Base-by-base conservation (phyloP, 1,284 basidiomycete genomes). In the Pseudozyma hubeiensis region DNA sequence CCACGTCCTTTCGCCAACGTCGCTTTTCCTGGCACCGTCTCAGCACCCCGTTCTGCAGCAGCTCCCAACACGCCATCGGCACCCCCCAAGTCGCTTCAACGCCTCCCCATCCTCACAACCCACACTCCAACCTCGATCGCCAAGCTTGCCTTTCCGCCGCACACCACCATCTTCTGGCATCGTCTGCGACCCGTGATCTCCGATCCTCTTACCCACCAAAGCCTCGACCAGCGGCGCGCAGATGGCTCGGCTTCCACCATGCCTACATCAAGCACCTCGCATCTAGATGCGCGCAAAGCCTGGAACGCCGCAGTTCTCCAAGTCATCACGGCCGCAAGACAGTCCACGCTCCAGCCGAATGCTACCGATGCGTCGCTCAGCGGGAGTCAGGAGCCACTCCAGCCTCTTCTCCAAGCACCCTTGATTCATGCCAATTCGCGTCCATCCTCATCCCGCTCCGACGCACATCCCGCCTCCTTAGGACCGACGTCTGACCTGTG, bases 31-130 rank as follows among this genome's bases (percentile, higher is more conserved):
- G 59, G 63, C n/a, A 66, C 64, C 7, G 58, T 61, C 0, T 41
- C 63, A 11, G 59, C 54, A 13, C 48, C 62, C 19, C 68, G 66
- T 13, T 52, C 63, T 0, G 49, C 54, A 9, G 48, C 55, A 31
- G 57, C 61, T 57, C 45, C 61, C 7, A 54, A 53, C 39, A 50
- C 30, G 44, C 49, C 54, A 9, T 43, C 57, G n/a, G 50, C 47
- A 16, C 46, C 49, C 4, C 50, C 48, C 1, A 51, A 16, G 24
- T 60, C 57, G 24, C 40, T 64, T 31, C 64, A 61, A 37, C 49
- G 60, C 14, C 61, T 73, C 8, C 43, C 60, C 14, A 34, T 61
- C 3, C 70, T 67, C 43, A 64, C 69, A 14, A 33, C 59, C 7
- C 43, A 30, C 0, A 72, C 69, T 6, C 69, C 69, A 4, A 50